Base-by-base conservation (phyloP, 1,284 basidiomycete genomes). In the Ganoderma multipileum region DNA sequence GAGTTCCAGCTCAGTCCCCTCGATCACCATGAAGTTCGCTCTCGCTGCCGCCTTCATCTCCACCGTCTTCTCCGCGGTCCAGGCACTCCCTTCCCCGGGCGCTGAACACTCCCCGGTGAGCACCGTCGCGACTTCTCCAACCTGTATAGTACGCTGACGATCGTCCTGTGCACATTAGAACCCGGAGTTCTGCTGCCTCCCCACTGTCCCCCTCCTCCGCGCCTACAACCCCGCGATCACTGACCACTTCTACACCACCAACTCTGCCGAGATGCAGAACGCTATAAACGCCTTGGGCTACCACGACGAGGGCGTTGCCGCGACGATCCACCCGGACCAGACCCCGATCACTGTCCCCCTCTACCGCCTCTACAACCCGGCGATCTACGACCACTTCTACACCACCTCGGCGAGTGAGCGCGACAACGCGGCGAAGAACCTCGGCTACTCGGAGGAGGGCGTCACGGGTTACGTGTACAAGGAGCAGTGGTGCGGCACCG, bases 221-320 rank as follows among this genome's bases (percentile, higher is more conserved):
- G 58, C 61, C 33, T 71, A 58, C 68, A 65, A 63, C 59, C 28
- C 55, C 9, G 16, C 26, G 18, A 36, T 41, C 5, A 42, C 38
- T 6, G 71, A 72, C 47, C 73, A 72, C 63, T 74, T 72, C 70
- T 74, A 71, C 68, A 70, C 73, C 18, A 70, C 71, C 36, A 65
- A 61, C 26, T 47, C 55, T 47, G n/a, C 59, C 2, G 66, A 69
- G 67, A 41, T 60, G 42, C 47, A 73, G 52, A 65, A 54, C 50
- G 68, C 70, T 8, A 50, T 66, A 33, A 52, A 57, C 11, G 12
- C 28, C 36, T 50, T 57, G 36, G 65, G 67, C 14, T 73, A 73
- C 67, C 59, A 14, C 23, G 38, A 42, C 42, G 71, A 72, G 57
- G 67, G 68, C 23, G 54, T 64, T 38, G 65, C 71, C 28, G 66